Evolutionary conservation across 2,329 filamentous ascomycete species (phyloP).

Genomic region (Fusarium verrucosum): DNA sequence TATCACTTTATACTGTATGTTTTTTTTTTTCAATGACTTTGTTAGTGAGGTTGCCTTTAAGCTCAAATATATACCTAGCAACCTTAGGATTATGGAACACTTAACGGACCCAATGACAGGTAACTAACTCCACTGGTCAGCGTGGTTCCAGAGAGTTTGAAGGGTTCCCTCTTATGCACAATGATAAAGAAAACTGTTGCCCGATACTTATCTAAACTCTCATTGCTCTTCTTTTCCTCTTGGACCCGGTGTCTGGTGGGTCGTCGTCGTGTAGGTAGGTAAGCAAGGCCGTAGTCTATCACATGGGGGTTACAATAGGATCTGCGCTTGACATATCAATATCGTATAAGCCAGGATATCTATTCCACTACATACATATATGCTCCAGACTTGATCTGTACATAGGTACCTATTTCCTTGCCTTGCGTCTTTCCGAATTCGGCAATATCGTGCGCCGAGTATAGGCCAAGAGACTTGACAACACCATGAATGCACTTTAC

Average conservation of each 20-base stretch:
- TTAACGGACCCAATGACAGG: not conserved
- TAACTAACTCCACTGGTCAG: not conserved
- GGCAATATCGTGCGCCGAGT: not conserved
- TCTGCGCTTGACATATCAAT: constrained; percentile 19
- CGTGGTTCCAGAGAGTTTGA: not conserved
- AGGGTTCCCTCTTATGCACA: constrained; percentile 10
- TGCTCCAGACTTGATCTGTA: not conserved
- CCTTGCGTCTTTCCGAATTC: not conserved
- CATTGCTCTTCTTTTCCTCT: constrained; percentile 5
- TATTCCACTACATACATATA: not conserved
- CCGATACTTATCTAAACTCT: not conserved
- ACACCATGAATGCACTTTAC: constrained; percentile 4
- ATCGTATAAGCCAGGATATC: constrained; percentile 5
- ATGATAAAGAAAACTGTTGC: constrained; percentile 2
- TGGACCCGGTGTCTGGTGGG: constrained; percentile 12
- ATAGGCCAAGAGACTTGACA: not conserved
- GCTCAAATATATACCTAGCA: constrained; percentile 9
- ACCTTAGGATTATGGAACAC: not conserved
- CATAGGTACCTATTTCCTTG: not conserved
- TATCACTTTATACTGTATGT: not conserved
- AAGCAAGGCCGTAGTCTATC: constrained; percentile 14
- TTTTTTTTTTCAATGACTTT: not conserved
- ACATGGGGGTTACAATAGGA: constrained; percentile 17
- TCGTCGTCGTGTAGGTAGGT: constrained; percentile 17
- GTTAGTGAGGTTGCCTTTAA: not conserved